Percentiles rank a stretch among this genome's conserved stretches.
Evolutionary conservation across 2,329 filamentous ascomycete genomes (phyloP).

Genomic region (Ophiobolus disseminans): DNA sequence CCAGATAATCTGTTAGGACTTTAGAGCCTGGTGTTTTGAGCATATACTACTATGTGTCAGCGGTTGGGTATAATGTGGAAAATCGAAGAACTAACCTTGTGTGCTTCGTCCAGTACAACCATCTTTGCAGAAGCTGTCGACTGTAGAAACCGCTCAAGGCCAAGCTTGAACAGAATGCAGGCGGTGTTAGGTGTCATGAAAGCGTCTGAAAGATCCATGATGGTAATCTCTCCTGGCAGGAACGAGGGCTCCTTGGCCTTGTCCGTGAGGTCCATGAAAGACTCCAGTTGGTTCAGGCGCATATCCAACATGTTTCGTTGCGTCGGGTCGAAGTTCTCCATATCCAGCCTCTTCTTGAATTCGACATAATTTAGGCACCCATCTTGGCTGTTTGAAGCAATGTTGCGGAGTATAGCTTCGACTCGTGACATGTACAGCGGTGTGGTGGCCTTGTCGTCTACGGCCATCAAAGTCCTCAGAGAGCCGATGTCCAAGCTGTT

Average conservation of each 20-base stretch:
- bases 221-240: conserved; percentile 63
- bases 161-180: conserved; percentile 76
- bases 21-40: conserved; percentile 61
- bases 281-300: conserved; percentile 68
- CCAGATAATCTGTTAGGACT: conserved; percentile 66
- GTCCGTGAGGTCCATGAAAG: conserved; percentile 60
- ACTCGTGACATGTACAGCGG: conserved; percentile 63
- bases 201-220: conserved; percentile 76
- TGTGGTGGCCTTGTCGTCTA: conserved; percentile 28
- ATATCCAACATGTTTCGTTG: conserved; percentile 66
- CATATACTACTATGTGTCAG: conserved; percentile 61
- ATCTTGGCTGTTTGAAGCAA: conserved; percentile 58
- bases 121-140: conserved; percentile 57
- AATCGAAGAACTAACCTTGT: conserved; percentile 61
- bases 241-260: conserved; percentile 16
- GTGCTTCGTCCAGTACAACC: conserved; percentile 77
- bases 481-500: conserved; percentile 59
- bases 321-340: conserved; percentile 21
- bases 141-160: conserved; percentile 70
- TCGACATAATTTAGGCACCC: conserved; percentile 57
- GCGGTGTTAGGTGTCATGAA: conserved; percentile 72
- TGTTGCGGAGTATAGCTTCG: conserved; percentile 59
- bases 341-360: conserved; percentile 25
- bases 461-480: conserved; percentile 49
- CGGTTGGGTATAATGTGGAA: background rate